phyloP scores from a whole-genome alignment of 1,284 basidiomycete species.

The Ganoderma lingzhi region DNA sequence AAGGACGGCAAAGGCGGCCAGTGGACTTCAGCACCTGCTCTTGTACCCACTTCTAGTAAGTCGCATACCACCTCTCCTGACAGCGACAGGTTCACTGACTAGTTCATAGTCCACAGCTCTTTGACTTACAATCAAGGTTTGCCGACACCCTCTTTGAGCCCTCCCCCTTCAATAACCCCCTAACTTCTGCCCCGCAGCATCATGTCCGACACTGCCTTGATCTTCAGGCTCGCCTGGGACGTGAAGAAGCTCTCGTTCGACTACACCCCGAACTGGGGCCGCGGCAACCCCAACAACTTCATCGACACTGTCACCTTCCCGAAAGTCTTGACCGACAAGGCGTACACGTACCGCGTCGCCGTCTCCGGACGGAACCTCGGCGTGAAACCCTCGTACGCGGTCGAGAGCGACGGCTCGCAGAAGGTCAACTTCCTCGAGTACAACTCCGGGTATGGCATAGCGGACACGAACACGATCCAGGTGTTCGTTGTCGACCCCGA shows the following conservation, averaged over 20 bases:
- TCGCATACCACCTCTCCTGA: background rate
- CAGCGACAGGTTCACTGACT: background rate
- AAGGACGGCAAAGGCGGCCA: background rate
- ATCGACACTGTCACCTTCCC: constrained; percentile 35
- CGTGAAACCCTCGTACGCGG: constrained; percentile 16
- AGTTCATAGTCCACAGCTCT: background rate
- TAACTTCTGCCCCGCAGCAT: background rate
- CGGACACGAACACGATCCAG: constrained; percentile 18
- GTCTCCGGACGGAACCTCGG: constrained; percentile 30
- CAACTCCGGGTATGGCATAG: constrained; percentile 32
- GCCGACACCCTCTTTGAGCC: background rate
- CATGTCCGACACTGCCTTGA: constrained; percentile 10
- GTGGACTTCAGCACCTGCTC: background rate
- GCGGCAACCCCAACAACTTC: constrained; percentile 31
- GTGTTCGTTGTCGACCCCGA: constrained; percentile 34
- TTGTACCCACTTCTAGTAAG: background rate
- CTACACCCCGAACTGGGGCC: constrained; percentile 32
- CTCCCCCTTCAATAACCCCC: background rate
- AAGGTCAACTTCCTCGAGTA: constrained; percentile 36
- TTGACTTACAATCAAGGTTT: background rate
- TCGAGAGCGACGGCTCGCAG: constrained; percentile 33
- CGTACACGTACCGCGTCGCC: constrained; percentile 34
- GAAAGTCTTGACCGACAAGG: constrained; percentile 28
- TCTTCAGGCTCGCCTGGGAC: constrained; percentile 12
- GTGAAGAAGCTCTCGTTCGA: constrained; percentile 14